Conservation (phyloP, 176 grass and related monocot genomes). For the Calamus simplicifolius region DNA sequence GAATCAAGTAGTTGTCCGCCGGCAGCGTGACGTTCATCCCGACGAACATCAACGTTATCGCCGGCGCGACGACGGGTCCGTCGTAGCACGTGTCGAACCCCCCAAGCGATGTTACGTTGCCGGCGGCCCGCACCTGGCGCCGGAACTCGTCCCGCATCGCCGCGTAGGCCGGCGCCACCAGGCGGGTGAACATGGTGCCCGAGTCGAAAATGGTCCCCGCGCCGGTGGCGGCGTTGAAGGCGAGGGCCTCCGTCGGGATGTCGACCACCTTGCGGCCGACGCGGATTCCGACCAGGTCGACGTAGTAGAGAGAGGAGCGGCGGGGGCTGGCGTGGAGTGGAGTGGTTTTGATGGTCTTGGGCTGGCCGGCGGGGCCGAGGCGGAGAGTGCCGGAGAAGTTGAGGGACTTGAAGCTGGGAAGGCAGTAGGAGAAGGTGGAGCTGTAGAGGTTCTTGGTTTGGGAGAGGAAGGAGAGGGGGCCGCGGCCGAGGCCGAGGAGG, state of each 20-base stretch:
- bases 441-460: slow-evolving; percentile 55
- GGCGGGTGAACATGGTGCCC: slow-evolving; percentile 82
- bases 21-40: slow-evolving; percentile 57
- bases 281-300: slow-evolving; percentile 68
- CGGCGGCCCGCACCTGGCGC: slow-evolving; percentile 50
- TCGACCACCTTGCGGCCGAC: slow-evolving; percentile 44
- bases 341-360: slow-evolving; percentile 43
- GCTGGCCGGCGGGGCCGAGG: slow-evolving; percentile 65
- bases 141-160: slow-evolving; percentile 84
- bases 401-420: slow-evolving; percentile 85
- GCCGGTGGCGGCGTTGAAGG: slow-evolving; percentile 54
- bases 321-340: slow-evolving; percentile 71
- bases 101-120: slow-evolving; percentile 77
- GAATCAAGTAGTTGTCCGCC: slow-evolving; percentile 80
- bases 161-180: slow-evolving; percentile 67
- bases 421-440: slow-evolving; percentile 91
- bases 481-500: slow-evolving; percentile 55
- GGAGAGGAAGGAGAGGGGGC: slow-evolving; percentile 58
- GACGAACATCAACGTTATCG: slow-evolving; percentile 58
- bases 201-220: slow-evolving; percentile 84
- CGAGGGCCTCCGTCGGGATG: slow-evolving; percentile 36
- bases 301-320: slow-evolving; percentile 79
- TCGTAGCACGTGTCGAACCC: slow-evolving; percentile 97
- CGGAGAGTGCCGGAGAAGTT: slow-evolving; percentile 91
- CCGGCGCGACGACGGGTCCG: slow-evolving; percentile 52